A percentile compares a stretch with the other conserved stretches of the same genome.
These are phyloP conservation scores for Trifolium dubium DNA, from an alignment of 306 rosid genomes.

Conservation along the genomic window DNA sequence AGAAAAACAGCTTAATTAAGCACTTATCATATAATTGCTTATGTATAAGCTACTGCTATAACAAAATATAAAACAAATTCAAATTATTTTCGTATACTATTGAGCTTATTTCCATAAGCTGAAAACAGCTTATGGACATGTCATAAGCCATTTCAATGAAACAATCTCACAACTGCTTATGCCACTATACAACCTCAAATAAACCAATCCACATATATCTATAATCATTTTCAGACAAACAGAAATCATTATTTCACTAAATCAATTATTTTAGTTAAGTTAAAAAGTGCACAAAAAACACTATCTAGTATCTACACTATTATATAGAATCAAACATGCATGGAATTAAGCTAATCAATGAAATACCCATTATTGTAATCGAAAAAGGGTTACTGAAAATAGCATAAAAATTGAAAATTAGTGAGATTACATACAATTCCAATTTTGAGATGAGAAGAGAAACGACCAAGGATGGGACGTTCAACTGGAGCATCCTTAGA, in stretches of 20 bases:
- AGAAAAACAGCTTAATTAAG: too few species aligned
- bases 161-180: too few species aligned
- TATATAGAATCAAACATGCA: conserved; percentile 19
- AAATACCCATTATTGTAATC: conserved; percentile 13
- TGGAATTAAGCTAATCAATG: not conserved
- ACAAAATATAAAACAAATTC: too few species aligned
- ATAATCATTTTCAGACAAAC: not conserved
- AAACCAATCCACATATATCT: too few species aligned
- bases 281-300: not conserved
- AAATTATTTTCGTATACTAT: too few species aligned
- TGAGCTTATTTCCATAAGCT: too few species aligned
- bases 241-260: not conserved
- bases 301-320: not conserved
- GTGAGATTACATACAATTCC: conserved; percentile 67
- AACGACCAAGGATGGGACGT: conserved; percentile 84
- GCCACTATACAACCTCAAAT: too few species aligned
- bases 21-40: too few species aligned
- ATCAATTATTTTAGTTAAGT: conserved; percentile 21
- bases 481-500: conserved; percentile 87
- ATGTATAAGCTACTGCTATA: too few species aligned
- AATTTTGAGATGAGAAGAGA: conserved; percentile 92
- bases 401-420: conserved; percentile 34
- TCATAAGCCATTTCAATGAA: too few species aligned
- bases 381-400: conserved; percentile 23
- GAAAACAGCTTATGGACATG: too few species aligned